Percentiles rank a stretch among this genome's conserved stretches.
These are phyloP conservation scores for Skeletonema potamos DNA, from an alignment of 108 stramenopile species.

Conservation along the genomic window DNA sequence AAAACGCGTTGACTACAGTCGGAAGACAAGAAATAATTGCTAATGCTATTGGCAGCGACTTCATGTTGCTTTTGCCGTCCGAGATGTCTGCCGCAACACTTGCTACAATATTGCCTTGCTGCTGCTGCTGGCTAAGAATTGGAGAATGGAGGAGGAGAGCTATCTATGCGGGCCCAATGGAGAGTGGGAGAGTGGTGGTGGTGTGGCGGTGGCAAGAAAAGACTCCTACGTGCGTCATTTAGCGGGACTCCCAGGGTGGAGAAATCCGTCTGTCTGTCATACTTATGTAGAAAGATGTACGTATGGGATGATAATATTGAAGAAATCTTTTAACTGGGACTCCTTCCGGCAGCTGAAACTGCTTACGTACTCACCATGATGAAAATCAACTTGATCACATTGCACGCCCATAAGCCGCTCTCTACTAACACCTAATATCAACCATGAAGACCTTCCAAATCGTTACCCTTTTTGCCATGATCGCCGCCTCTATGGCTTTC, in stretches of 20 bases:
- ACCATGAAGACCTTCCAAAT: slow-evolving; percentile 87
- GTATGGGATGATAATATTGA: neutral
- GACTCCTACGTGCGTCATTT: too few species aligned
- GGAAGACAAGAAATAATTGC: neutral
- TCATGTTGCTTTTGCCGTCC: neutral
- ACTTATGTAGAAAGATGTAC: neutral
- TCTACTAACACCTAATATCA: neutral
- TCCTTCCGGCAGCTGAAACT: neutral
- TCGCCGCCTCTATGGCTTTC: slow-evolving; percentile 82
- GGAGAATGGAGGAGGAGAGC: too few species aligned
- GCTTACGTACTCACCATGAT: neutral
- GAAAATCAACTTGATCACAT: neutral
- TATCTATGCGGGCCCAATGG: too few species aligned
- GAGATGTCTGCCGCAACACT: neutral
- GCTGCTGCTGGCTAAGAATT: too few species aligned
- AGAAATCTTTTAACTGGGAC: neutral
- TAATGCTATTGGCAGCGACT: neutral
- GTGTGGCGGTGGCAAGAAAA: too few species aligned
- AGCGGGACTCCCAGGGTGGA: too few species aligned
- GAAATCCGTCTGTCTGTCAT: neutral
- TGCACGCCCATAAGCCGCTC: neutral
- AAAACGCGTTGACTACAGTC: neutral
- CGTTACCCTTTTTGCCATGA: slow-evolving; percentile 70
- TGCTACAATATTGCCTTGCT: too few species aligned
- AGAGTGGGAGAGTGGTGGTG: too few species aligned